Evolutionary conservation across 495 filamentous ascomycete species (phyloP), one percentile per base, ranked within the genome.

Genomic region (Xeromyces bisporus): DNA sequence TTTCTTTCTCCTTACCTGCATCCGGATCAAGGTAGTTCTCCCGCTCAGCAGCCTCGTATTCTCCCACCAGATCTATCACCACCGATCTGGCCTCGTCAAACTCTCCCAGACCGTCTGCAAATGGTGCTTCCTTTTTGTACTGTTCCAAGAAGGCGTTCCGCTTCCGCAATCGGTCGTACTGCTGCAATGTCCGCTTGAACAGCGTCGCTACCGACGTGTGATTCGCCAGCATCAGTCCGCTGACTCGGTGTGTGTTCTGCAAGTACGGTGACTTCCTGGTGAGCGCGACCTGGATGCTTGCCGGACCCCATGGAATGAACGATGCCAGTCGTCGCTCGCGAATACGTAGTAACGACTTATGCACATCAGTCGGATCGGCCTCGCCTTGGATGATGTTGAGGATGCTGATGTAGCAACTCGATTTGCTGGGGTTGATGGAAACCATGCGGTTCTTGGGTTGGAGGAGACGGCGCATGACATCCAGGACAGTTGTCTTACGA

Each of bases 371-470:
- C 10, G 89, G 86, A 48, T 97, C 89, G 6, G 89, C 91, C 49
- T 96, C 91, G 38, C 89, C 89, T 52, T 93, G 85, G 48, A 97
- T 97, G 47, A 97, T 92, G 51, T 96, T 96, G 27, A 97, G 67
- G 42, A 97, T 97, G 23, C 83, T 93, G 43, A 97, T 93, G 57
- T 97, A 97, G 61, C 91, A 96, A 55, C 81, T 92, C 58, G 81
- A 86, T 56, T 93, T 97, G 45, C 80, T 80, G 11, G 87, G 85
- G 35, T 83, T 79, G 27, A 87, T 92, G 23, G 86, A 91, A 21
- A 97, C 89, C 89, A 97, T 97, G 44, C 91, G 76, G 53, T 96
- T 96, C 64, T 97, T 97, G 24, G 89, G 89, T 53, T 97, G 89
- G 27, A 97, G 62, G 6, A 97, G 66, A 25, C 89, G 71, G 17